Evolutionary conservation across 129 eudicot genomes (phyloP).

Genomic region (Flaveria trinervia): DNA sequence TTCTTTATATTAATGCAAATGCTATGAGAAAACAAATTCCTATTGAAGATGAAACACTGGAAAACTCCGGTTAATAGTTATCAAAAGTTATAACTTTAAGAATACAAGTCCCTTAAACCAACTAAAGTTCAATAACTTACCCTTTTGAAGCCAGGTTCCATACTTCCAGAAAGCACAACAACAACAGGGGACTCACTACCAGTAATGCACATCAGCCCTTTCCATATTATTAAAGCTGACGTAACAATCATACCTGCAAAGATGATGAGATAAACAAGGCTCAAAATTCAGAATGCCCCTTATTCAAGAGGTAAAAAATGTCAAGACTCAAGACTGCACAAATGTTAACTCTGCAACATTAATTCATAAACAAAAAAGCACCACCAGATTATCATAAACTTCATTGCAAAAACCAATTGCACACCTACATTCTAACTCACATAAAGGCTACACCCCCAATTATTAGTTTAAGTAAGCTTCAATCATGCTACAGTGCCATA

Average conservation of each 20-base stretch:
- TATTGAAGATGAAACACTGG: slow-evolving; percentile 2
- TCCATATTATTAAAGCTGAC: slow-evolving; percentile 92
- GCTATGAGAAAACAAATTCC: neutral
- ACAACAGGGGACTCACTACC: slow-evolving; percentile 98
- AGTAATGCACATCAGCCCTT: slow-evolving; percentile 82
- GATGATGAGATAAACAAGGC: neutral
- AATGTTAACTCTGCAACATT: neutral
- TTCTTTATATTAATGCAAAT: neutral
- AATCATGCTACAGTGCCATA: neutral
- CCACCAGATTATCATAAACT: neutral
- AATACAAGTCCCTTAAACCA: neutral
- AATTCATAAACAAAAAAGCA: neutral
- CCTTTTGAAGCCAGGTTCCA: slow-evolving; percentile 99
- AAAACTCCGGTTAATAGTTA: neutral
- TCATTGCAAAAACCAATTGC: slow-evolving; percentile 12
- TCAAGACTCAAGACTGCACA: neutral
- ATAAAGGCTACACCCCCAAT: neutral
- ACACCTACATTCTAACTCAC: neutral
- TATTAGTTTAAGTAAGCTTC: neutral
- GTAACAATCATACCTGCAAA: slow-evolving; percentile 87
- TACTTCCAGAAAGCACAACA: slow-evolving; percentile 98
- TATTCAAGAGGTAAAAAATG: slow-evolving; percentile 6
- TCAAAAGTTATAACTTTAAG: neutral
- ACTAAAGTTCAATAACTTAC: slow-evolving; percentile 38
- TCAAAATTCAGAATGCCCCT: slow-evolving; percentile 5